Base-by-base conservation (phyloP, 169 alveolate species). In the Cryptosporidium felis region DNA sequence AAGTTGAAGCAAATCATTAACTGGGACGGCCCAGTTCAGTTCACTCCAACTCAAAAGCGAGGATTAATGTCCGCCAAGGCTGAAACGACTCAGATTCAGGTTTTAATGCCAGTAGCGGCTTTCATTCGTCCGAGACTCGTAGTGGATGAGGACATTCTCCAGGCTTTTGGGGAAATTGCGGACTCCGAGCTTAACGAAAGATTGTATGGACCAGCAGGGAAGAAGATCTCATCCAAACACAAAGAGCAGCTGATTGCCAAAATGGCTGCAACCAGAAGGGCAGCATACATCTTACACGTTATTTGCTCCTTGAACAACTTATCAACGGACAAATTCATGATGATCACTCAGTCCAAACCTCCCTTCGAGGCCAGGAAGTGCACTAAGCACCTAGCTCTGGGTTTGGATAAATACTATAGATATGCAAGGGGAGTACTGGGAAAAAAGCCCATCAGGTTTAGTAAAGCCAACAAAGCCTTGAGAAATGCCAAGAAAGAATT, bases 301-400 rank as follows among this genome's bases (percentile, higher is more conserved):
- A 74, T 74, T 18, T 74, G 85, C 38, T 53, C 65, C 28, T 38
- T 74, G 21, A 74, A 74, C 41, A 74, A 74, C 46, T 26, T 74
- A 21, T 60, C 85, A 12, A 74, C 61, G 14, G 85, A 74, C 10
- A 74, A 74, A n/a, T 74, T 51, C 38, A 49, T 74, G 53, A 30
- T 74, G 67, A 30, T 74, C 3, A 56, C 59, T 14, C 85, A 74
- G 12, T 36, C 65, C 8, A 74, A 74, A 16, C 66, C 85, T 53
- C 85, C 85, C 32, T 74, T 18, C 56, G 85, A 74, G 66, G 85
- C 85, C n/a, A 74, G 85, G 56, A 74, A 74, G 67, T 74, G 85
- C 30, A 74, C 85, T 36, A 74, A 74, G 18, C 85, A 74, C 21
- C 34, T 74, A 12, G 49, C 85, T 23, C 26, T 74, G 23, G 85